Base-by-base conservation (phyloP, 345 rosid species). In the Raphanus raphanistrum region DNA sequence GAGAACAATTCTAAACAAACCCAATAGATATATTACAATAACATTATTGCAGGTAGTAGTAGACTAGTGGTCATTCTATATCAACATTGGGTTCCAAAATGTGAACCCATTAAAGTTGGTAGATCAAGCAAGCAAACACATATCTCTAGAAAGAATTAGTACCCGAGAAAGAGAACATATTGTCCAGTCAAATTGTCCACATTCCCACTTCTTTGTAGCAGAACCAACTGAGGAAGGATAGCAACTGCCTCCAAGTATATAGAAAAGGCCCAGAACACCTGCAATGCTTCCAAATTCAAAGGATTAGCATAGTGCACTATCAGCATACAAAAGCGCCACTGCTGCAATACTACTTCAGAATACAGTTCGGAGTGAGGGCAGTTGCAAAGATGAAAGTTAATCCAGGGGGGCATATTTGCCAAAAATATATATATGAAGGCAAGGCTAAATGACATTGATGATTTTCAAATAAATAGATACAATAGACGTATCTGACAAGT, bases 201-300 rank as follows among this genome's bases (percentile, higher is more conserved):
- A 80, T 94, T 94, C 68, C 98, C 94, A 72, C 97, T 92, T 81
- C 96, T 70, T 76, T 94, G 98, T 48, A 94, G 94, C 82, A 92
- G 75, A 77, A 94, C 92, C 79, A 94, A 72, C 84, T 90, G 98
- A 29, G 97, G 97, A 84, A 94, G 92, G 74, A 94, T 94, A 11
- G 98, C 98, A 75, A 94, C 86, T 38, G 98, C 94, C 85, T 94
- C 98, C 91, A 94, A 83, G 87, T 94, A 94, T 21, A 94, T 88
- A 11, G 97, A 94, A 76, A 94, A 90, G 12, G 96, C 97, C 97
- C 97, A 94, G 62, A 89, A 84, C 52, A 92, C 76, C 98, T 94
- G 82, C 76, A 76, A 65, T 60, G n/a, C 31, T 61, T 26, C 57
- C 54, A 11, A 69, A 21, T 52, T 61, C 35, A 55, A 5, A 62